phyloP scores from a whole-genome alignment of 371 early-diverging fungal genomes.

The Nematocida sp. region DNA sequence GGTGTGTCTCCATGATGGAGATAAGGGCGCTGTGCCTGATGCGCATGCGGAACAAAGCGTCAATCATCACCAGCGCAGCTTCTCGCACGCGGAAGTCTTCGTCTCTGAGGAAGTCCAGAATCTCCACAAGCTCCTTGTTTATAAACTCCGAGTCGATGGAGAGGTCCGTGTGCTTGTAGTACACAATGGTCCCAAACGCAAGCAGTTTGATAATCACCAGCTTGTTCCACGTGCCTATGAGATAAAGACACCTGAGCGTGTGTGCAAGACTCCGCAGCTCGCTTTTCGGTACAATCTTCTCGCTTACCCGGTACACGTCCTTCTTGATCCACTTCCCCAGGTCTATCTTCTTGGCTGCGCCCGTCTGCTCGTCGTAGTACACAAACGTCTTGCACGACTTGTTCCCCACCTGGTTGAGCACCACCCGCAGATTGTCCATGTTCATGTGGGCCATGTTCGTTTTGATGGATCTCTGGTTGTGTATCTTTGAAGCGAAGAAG shows the following conservation, averaged over 20 bases:
- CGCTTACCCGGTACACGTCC: neutral
- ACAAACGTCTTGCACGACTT: constrained; percentile 1
- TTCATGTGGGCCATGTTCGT: constrained; percentile 17
- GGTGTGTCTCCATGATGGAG: constrained; percentile 12
- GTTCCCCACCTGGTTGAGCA: constrained; percentile 3
- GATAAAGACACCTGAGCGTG: neutral
- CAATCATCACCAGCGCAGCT: constrained; percentile 28
- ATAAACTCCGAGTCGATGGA: constrained; percentile 46
- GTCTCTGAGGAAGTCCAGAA: constrained; percentile 6
- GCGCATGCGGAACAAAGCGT: constrained; percentile 33
- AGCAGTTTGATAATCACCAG: constrained; percentile 20
- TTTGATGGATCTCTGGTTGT: constrained; percentile 37
- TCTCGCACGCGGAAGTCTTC: constrained; percentile 15
- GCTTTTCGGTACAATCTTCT: constrained; percentile 11
- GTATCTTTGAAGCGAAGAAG: constrained; percentile 39
- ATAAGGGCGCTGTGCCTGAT: constrained; percentile 22
- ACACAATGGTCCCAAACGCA: constrained; percentile 19
- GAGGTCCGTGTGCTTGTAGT: constrained; percentile 41
- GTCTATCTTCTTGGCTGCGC: neutral
- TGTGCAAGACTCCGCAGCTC: constrained; percentile 12
- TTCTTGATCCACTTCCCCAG: constrained; percentile 29
- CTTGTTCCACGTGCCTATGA: neutral
- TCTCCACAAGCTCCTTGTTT: constrained; percentile 19
- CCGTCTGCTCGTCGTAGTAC: constrained; percentile 33
- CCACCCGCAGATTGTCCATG: constrained; percentile 14